A percentile compares a stretch with the other conserved stretches of the same genome.
These are phyloP conservation scores for Penicillium verhagenii DNA, from an alignment of 495 filamentous ascomycete genomes.

Conservation along the genomic window DNA sequence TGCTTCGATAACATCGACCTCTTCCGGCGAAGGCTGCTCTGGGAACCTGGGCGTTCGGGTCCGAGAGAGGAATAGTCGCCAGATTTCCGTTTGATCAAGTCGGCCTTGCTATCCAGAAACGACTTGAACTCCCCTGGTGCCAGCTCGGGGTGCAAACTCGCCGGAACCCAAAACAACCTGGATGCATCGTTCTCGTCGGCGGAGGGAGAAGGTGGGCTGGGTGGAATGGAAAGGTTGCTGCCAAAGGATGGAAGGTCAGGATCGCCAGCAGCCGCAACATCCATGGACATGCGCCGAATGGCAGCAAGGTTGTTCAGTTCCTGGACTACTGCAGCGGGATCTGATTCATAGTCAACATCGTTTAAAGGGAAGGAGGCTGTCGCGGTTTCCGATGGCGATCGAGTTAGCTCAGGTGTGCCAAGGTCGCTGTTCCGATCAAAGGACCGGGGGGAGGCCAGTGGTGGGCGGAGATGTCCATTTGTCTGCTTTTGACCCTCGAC, in stretches of 20 bases:
- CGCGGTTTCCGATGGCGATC: slow-evolving; percentile 64
- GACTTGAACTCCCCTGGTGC: slow-evolving; percentile 96
- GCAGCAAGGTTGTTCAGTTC: slow-evolving; percentile 95
- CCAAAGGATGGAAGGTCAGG: slow-evolving; percentile 89
- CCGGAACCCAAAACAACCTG: slow-evolving; percentile 92
- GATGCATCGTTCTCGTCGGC: slow-evolving; percentile 85
- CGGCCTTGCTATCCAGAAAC: slow-evolving; percentile 89
- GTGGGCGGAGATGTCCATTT: slow-evolving; percentile 45
- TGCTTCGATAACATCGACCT: slow-evolving; percentile 95
- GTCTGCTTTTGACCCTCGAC: slow-evolving; percentile 26
- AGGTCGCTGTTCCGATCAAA: slow-evolving; percentile 51
- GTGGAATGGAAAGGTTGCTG: slow-evolving; percentile 59
- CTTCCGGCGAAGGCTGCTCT: slow-evolving; percentile 71
- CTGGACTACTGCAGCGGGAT: slow-evolving; percentile 88
- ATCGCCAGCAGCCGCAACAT: slow-evolving; percentile 85
- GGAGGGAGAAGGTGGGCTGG: slow-evolving; percentile 67
- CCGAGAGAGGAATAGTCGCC: slow-evolving; percentile 66
- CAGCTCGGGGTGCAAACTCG: slow-evolving; percentile 88
- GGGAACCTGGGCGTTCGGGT: slow-evolving; percentile 58
- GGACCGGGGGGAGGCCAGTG: slow-evolving; percentile 41
- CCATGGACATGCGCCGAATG: slow-evolving; percentile 97
- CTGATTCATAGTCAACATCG: slow-evolving; percentile 87
- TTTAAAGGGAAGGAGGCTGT: slow-evolving; percentile 79
- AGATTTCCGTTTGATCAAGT: slow-evolving; percentile 82
- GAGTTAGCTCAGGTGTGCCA: slow-evolving; percentile 58